phyloP scores from a whole-genome alignment of 1,139 yeast genomes.

The Pichia sp. region DNA sequence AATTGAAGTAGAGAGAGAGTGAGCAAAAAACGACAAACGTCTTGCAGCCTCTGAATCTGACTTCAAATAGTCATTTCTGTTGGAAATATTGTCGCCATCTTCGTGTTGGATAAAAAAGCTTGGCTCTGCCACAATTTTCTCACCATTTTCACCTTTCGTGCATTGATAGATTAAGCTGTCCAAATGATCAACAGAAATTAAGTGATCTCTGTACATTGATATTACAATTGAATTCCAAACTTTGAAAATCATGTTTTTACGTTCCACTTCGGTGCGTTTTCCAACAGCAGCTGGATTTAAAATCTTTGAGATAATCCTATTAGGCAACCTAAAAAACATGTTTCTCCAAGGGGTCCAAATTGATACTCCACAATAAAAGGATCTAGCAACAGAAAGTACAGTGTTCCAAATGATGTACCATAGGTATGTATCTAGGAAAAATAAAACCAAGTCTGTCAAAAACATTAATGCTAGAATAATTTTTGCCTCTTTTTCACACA shows the following conservation, averaged over 20 bases:
- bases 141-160: conserved; percentile 85
- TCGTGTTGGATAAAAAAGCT: conserved; percentile 97
- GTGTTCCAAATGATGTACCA: conserved; percentile 57
- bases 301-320: conserved; percentile 45
- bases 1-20: conserved; percentile 95
- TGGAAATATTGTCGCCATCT: conserved; percentile 43
- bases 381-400: conserved; percentile 43
- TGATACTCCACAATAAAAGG: conserved; percentile 47
- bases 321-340: conserved; percentile 48
- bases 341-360: conserved; percentile 60
- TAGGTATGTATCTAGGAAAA: conserved; percentile 50
- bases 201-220: conserved; percentile 57
- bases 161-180: conserved; percentile 95
- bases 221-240: conserved; percentile 54
- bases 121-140: conserved; percentile 96
- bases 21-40: conserved; percentile 98
- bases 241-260: conserved; percentile 41
- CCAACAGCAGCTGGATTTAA: conserved; percentile 35
- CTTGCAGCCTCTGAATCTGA: conserved; percentile 91
- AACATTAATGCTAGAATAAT: conserved; percentile 39
- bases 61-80: conserved; percentile 9
- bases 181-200: conserved; percentile 95
- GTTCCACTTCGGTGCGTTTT: conserved; percentile 27
- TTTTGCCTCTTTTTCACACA: conserved; percentile 41
- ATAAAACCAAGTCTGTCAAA: conserved; percentile 43